A percentile compares a stretch with the other conserved stretches of the same genome.
Conservation (phyloP, 345 rosid genomes). For the Eucalyptus tenuipes region DNA sequence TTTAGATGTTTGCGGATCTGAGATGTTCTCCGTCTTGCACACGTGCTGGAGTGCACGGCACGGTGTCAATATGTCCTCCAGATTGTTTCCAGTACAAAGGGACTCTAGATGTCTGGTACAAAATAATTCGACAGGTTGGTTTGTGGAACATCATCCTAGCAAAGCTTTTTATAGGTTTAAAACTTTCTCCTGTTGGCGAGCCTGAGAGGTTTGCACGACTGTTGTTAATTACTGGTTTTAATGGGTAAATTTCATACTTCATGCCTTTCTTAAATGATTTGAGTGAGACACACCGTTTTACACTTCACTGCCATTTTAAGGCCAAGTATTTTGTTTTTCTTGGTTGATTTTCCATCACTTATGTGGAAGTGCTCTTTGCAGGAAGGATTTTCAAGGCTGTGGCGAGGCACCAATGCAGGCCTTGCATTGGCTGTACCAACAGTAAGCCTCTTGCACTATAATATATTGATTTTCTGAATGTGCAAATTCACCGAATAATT, state of each 20-base stretch:
- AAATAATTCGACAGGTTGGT: conserved; percentile 85
- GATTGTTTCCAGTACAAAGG: conserved; percentile 98
- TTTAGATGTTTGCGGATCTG: conserved; percentile 84
- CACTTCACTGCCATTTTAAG: not conserved
- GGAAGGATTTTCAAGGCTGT: conserved; percentile 84
- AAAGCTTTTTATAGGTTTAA: not conserved
- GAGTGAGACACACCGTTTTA: too few relatives aligned
- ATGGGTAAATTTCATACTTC: not conserved
- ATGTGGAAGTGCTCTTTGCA: conserved; percentile 7
- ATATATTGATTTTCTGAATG: not conserved
- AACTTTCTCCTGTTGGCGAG: not conserved
- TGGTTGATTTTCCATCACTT: not conserved
- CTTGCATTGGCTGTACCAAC: conserved; percentile 89
- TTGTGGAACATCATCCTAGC: not conserved
- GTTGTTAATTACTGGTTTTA: not conserved
- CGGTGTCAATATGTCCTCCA: conserved; percentile 93
- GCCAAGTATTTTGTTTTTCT: not conserved
- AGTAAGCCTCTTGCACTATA: conserved; percentile 19
- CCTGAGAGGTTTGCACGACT: not conserved
- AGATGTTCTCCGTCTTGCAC: conserved; percentile 93
- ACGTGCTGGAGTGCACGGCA: conserved; percentile 97
- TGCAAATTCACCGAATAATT: not conserved
- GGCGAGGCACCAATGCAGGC: conserved; percentile 99
- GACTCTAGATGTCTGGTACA: conserved; percentile 85
- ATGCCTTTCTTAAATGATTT: not conserved